A percentile compares a stretch with the other conserved stretches of the same genome.
These are phyloP conservation scores for Trichoderma sp. DNA, from an alignment of 2,329 filamentous ascomycete species.

Conservation along the genomic window DNA sequence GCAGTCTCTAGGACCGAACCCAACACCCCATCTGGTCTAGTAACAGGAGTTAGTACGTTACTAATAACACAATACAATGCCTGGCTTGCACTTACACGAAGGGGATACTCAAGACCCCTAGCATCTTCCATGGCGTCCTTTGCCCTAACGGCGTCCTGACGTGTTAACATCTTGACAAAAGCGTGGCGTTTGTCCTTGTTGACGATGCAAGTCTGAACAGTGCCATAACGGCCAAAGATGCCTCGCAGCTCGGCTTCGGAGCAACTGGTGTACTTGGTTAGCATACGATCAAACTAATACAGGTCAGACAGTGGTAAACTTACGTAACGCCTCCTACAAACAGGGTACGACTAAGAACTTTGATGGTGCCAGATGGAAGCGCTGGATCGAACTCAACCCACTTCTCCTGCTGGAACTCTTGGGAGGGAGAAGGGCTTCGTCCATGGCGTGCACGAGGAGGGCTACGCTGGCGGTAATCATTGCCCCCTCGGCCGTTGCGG, in stretches of 20 bases:
- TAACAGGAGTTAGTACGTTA: constrained; percentile 19
- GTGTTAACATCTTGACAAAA: constrained; percentile 97
- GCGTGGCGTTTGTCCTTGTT: constrained; percentile 98
- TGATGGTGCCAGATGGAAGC: constrained; percentile 75
- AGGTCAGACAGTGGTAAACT: constrained; percentile 38
- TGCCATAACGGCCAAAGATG: constrained; percentile 78
- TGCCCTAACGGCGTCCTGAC: constrained; percentile 77
- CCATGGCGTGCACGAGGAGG: constrained; percentile 71
- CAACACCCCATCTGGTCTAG: constrained; percentile 93
- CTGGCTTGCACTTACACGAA: constrained; percentile 55
- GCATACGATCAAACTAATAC: neutral
- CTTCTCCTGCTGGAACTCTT: constrained; percentile 49
- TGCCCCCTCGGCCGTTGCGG: constrained; percentile 50
- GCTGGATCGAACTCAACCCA: constrained; percentile 76
- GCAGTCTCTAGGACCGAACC: constrained; percentile 94
- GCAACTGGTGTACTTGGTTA: constrained; percentile 43
- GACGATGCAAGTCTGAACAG: constrained; percentile 95
- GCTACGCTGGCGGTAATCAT: constrained; percentile 85
- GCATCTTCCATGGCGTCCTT: constrained; percentile 85
- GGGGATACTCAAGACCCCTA: constrained; percentile 67
- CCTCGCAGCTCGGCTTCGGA: constrained; percentile 77
- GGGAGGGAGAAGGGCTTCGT: constrained; percentile 57
- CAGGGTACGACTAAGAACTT: constrained; percentile 89
- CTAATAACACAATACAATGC: neutral
- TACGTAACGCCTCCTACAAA: constrained; percentile 95